Evolutionary conservation across 257 asterid species (phyloP).

Genomic region (Salvia splendens): DNA sequence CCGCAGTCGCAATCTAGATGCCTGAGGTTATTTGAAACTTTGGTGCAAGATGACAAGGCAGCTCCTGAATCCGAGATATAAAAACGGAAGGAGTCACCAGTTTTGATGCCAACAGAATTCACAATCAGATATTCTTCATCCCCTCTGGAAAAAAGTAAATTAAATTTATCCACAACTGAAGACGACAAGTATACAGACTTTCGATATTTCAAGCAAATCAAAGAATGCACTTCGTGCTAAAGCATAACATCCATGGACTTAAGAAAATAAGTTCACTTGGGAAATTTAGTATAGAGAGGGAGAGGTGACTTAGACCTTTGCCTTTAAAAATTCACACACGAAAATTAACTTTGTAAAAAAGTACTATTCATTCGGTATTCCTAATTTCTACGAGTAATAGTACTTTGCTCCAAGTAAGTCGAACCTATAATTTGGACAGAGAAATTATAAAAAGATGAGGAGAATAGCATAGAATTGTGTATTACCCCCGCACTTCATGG

Average conservation of each 20-base stretch:
- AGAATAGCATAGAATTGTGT: conserved; percentile 19
- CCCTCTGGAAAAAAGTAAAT: conserved; percentile 51
- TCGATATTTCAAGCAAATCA: not conserved
- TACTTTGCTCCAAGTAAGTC: conserved; percentile 14
- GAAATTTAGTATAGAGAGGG: not conserved
- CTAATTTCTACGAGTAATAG: conserved; percentile 3
- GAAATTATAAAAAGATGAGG: not conserved
- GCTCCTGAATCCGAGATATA: conserved; percentile 55
- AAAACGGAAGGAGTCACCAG: conserved; percentile 70
- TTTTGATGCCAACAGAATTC: conserved; percentile 54
- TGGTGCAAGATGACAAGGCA: conserved; percentile 48
- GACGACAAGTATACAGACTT: not conserved
- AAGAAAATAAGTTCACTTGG: not conserved
- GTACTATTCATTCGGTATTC: not conserved
- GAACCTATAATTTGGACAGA: conserved; percentile 16
- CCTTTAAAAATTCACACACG: conserved; percentile 7
- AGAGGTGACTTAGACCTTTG: conserved; percentile 18
- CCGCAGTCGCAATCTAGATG: conserved; percentile 30
- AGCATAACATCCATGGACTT: not conserved
- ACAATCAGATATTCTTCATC: conserved; percentile 77
- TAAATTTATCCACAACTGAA: conserved; percentile 10
- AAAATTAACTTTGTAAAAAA: not conserved
- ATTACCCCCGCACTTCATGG: conserved; percentile 77
- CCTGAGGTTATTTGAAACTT: conserved; percentile 43
- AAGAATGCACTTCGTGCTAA: conserved; percentile 12